A percentile compares a stretch with the other conserved stretches of the same genome.
phyloP scores from a whole-genome alignment of 192 early-diverging fungal genomes.

The Mortierella antarctica region DNA sequence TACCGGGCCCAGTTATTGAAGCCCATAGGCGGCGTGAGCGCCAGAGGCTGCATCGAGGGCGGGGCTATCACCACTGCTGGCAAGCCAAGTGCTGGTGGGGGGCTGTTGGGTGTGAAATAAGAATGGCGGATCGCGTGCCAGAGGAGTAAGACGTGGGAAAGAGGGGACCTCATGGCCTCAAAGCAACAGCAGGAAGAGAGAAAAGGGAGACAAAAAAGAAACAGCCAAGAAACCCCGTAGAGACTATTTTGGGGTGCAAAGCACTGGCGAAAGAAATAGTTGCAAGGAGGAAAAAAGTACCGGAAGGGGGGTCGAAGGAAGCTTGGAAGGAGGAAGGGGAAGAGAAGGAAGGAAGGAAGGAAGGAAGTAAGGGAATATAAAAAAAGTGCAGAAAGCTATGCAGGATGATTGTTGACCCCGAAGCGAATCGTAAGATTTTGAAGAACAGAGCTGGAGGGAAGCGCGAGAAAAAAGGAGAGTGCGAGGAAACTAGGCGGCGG shows the following conservation, averaged over 20 bases:
- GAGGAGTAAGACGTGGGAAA: constrained; percentile 33
- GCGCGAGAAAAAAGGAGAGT: background rate
- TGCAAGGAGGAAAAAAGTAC: background rate
- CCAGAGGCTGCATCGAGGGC: background rate
- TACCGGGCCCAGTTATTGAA: constrained; percentile 70
- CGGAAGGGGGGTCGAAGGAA: background rate
- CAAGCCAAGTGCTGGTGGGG: constrained; percentile 18
- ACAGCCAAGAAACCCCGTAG: background rate
- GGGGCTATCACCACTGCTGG: background rate
- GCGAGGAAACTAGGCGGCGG: background rate
- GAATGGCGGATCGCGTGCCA: constrained; percentile 31
- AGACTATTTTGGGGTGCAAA: too few relatives aligned
- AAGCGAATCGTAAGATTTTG: background rate
- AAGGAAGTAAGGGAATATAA: background rate
- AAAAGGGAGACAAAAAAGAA: background rate
- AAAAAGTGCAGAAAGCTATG: background rate
- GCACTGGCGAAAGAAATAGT: background rate
- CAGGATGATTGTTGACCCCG: background rate
- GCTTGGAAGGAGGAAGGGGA: background rate
- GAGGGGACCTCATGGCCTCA: background rate
- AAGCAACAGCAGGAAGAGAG: background rate
- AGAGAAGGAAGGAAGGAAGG: background rate
- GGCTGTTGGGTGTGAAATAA: background rate
- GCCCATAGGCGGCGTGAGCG: constrained; percentile 58
- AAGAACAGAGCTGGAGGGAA: too few relatives aligned